Evolutionary conservation across 768 basidiomycete species (phyloP).

Genomic region (Clathrus columnatus): DNA sequence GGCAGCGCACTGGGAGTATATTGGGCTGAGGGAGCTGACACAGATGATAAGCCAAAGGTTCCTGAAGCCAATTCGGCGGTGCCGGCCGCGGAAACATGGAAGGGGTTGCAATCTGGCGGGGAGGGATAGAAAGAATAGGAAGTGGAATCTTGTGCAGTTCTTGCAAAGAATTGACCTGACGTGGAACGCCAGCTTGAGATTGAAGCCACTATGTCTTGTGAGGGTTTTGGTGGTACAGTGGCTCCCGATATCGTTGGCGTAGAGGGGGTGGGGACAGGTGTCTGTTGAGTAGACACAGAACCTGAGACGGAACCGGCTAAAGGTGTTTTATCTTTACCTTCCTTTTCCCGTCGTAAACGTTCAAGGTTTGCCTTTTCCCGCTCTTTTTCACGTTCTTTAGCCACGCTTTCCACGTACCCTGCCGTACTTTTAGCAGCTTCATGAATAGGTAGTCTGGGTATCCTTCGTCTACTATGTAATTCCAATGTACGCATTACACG

Average conservation of each 20-base stretch:
- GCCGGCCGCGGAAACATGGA: neutral
- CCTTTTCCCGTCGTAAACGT: slow-evolving; percentile 13
- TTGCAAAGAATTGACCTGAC: slow-evolving; percentile 5
- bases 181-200: slow-evolving; percentile 4
- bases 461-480: slow-evolving; percentile 33
- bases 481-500: slow-evolving; percentile 40
- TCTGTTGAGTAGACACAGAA: neutral
- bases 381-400: slow-evolving; percentile 69
- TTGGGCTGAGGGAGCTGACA: neutral
- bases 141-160: slow-evolving; percentile 1
- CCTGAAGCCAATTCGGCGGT: neutral
- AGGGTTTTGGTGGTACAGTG: neutral
- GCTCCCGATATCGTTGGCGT: neutral
- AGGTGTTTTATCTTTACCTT: slow-evolving; percentile 7
- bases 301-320: neutral
- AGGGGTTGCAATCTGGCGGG: slow-evolving; percentile 5
- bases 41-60: neutral
- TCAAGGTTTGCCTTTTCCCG: slow-evolving; percentile 64
- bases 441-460: slow-evolving; percentile 35
- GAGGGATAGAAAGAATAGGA: slow-evolving; percentile 8
- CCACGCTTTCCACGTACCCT: slow-evolving; percentile 65
- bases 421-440: slow-evolving; percentile 53
- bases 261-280: neutral
- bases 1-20: neutral
- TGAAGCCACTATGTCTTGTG: neutral